Evolutionary conservation across 352 stramenopile genomes (phyloP).

Genomic region (Plasmopara halstedii): DNA sequence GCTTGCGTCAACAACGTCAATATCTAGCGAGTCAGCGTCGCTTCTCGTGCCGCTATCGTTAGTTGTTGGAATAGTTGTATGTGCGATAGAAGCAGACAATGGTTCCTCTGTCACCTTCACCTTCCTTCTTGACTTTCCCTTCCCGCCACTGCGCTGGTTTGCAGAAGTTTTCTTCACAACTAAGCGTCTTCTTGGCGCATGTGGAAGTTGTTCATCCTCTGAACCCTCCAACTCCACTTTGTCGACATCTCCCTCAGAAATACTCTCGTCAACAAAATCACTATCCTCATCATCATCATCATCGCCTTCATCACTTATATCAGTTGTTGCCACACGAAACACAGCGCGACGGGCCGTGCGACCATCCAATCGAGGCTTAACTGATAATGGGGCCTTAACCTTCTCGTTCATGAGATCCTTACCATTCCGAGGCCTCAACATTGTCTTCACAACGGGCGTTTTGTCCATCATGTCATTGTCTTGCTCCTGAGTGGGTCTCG

Average conservation of each 20-base stretch:
- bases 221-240: conserved; percentile 1
- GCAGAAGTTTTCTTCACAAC: conserved; percentile 7
- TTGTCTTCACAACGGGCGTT: conserved; percentile 3
- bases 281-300: conserved; percentile 36
- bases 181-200: conserved; percentile 1
- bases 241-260: conserved; percentile 27
- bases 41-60: conserved; percentile 7
- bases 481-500: neutral
- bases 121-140: neutral
- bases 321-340: neutral
- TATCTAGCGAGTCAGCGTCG: conserved; percentile 27
- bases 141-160: conserved; percentile 8
- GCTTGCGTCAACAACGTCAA: conserved; percentile 25
- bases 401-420: conserved; percentile 29
- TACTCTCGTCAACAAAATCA: conserved; percentile 37
- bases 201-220: conserved; percentile 5
- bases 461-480: conserved; percentile 3
- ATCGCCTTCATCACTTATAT: conserved; percentile 8
- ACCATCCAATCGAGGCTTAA: conserved; percentile 3
- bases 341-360: conserved; percentile 4
- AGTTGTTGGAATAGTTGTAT: neutral
- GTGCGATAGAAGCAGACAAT: neutral
- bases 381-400: neutral
- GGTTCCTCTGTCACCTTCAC: neutral
- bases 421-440: conserved; percentile 9